Conservation (phyloP, 2,329 filamentous ascomycete species). For the Colletotrichum lupini region DNA sequence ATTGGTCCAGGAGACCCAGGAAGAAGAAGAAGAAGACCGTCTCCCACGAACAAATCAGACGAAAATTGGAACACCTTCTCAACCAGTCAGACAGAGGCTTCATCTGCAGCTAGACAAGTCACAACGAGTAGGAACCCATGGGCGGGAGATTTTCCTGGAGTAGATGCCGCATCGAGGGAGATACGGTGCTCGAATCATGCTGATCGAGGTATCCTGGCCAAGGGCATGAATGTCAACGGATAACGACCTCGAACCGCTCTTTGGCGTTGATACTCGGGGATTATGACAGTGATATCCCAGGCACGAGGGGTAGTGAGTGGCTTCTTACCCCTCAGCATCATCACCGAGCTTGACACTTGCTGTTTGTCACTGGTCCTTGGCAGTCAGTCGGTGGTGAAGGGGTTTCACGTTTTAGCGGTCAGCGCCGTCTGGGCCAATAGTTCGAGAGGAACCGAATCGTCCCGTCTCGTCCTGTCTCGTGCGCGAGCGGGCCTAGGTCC, state of each 20-base stretch:
- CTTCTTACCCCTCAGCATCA: slow-evolving; percentile 18
- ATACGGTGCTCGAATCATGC: slow-evolving; percentile 27
- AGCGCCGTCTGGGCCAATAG: slow-evolving; percentile 32
- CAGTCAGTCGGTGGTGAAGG: slow-evolving; percentile 20
- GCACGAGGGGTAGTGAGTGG: not conserved
- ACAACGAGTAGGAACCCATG: slow-evolving; percentile 6
- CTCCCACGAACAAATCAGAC: slow-evolving; percentile 32
- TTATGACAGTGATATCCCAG: not conserved
- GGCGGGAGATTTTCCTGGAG: slow-evolving; percentile 9
- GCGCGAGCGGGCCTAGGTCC: slow-evolving; percentile 27
- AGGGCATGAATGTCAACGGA: slow-evolving; percentile 11
- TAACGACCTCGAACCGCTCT: not conserved
- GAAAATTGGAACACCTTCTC: slow-evolving; percentile 17
- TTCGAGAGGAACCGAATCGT: slow-evolving; percentile 19
- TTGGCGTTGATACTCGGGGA: not conserved
- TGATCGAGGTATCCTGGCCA: slow-evolving; percentile 12
- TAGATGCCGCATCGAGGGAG: slow-evolving; percentile 9
- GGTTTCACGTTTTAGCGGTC: slow-evolving; percentile 36
- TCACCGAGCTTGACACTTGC: not conserved
- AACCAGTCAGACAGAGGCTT: slow-evolving; percentile 24
- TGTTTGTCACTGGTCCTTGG: slow-evolving; percentile 27
- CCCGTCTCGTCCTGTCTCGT: slow-evolving; percentile 32
- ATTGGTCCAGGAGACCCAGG: slow-evolving; percentile 20
- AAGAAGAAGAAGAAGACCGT: slow-evolving; percentile 13
- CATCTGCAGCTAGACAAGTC: slow-evolving; percentile 12